Percentiles rank a stretch among this genome's conserved stretches.
Conservation (phyloP, 208 protist species). For the Novymonas esmeraldas region DNA sequence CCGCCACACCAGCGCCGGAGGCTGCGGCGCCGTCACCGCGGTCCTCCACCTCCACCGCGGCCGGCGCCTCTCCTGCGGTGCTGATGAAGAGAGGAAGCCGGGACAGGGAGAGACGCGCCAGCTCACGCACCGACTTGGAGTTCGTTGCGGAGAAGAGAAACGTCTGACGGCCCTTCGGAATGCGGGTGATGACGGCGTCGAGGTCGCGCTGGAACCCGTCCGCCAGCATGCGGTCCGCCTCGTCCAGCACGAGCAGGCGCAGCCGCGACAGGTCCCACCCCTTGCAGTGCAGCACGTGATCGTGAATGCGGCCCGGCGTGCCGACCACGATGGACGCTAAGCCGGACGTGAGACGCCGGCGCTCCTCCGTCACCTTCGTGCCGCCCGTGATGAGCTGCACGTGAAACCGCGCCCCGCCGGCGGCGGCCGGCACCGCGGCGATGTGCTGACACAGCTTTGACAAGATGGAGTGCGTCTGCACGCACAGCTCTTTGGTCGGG, state of each 20-base stretch:
- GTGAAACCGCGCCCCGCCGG: slow-evolving; percentile 38
- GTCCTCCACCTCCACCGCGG: slow-evolving; percentile 37
- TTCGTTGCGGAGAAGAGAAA: slow-evolving; percentile 98
- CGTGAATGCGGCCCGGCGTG: slow-evolving; percentile 88
- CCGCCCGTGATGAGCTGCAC: slow-evolving; percentile 92
- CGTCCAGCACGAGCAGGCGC: slow-evolving; percentile 98
- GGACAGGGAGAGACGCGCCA: slow-evolving; percentile 91
- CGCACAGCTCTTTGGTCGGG: slow-evolving; percentile 94
- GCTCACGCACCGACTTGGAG: slow-evolving; percentile 87
- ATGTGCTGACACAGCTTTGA: slow-evolving; percentile 81
- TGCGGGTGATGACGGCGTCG: slow-evolving; percentile 86
- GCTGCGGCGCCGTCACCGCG: slow-evolving; percentile 4
- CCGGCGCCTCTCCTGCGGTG: slow-evolving; percentile 60
- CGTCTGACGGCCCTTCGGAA: slow-evolving; percentile 95
- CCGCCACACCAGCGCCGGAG: too few species aligned
- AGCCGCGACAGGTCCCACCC: slow-evolving; percentile 91
- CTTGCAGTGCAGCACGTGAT: slow-evolving; percentile 83
- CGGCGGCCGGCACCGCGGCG: slow-evolving; percentile 5
- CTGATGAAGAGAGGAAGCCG: slow-evolving; percentile 94
- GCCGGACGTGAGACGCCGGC: slow-evolving; percentile 54
- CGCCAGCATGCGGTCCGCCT: slow-evolving; percentile 99
- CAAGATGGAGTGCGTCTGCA: slow-evolving; percentile 92
- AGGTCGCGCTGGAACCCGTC: slow-evolving; percentile 99
- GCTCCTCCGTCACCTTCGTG: slow-evolving; percentile 86
- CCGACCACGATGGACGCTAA: slow-evolving; percentile 77